Evolutionary conservation across 2,329 filamentous ascomycete genomes (phyloP).

Genomic region (Aureobasidium sp.): DNA sequence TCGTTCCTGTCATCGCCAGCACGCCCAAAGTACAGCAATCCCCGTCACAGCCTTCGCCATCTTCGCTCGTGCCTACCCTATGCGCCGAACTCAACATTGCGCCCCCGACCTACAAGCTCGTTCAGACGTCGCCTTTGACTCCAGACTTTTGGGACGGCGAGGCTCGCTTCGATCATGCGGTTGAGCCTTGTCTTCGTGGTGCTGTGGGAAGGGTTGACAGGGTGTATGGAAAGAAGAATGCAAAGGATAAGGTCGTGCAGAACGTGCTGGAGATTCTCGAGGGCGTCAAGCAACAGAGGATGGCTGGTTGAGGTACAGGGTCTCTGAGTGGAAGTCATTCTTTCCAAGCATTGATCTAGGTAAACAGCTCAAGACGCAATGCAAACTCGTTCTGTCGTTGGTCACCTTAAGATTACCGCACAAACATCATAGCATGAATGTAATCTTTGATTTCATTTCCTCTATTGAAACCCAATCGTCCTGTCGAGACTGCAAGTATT

Average conservation of each 20-base stretch:
- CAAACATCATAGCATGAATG: background rate
- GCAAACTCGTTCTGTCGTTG: background rate
- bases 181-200: background rate
- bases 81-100: background rate
- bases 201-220: conserved; percentile 1
- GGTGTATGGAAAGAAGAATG: conserved; percentile 3
- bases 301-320: background rate
- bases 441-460: background rate
- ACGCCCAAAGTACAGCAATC: background rate
- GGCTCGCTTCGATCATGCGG: background rate
- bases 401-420: background rate
- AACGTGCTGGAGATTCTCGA: background rate
- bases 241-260: background rate
- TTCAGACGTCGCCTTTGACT: background rate
- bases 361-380: background rate
- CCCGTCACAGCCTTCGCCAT: background rate
- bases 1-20: background rate
- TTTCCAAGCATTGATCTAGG: background rate
- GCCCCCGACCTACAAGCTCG: background rate
- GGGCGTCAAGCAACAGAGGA: background rate
- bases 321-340: background rate
- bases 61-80: background rate
- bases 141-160: conserved; percentile 3
- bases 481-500: background rate
- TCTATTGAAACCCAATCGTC: background rate